phyloP scores from a whole-genome alignment of 306 rosid genomes.

The Neltuma alba region DNA sequence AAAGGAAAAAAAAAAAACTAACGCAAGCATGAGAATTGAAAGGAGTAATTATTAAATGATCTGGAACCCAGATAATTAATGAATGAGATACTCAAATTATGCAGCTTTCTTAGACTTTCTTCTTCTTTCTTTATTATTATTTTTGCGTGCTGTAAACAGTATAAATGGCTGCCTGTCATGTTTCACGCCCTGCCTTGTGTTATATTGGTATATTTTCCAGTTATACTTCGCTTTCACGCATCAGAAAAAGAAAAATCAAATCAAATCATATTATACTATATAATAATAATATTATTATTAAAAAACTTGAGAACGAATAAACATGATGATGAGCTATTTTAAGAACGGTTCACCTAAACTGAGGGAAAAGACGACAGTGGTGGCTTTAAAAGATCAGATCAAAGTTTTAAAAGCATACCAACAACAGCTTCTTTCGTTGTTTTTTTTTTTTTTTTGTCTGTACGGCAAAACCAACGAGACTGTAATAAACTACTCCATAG shows the following conservation, averaged over 20 bases:
- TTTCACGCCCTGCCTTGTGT: not conserved
- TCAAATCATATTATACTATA: not conserved
- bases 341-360: slow-evolving; percentile 30
- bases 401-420: slow-evolving; percentile 11
- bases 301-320: slow-evolving; percentile 1
- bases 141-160: not conserved
- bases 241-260: not conserved
- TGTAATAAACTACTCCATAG: not conserved
- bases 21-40: too few relatives aligned
- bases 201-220: not conserved
- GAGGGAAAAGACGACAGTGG: slow-evolving; percentile 3
- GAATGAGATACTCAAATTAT: not conserved
- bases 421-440: not conserved
- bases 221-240: not conserved
- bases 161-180: not conserved
- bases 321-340: not conserved
- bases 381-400: slow-evolving; percentile 6
- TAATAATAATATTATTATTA: not conserved
- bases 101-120: slow-evolving; percentile 1
- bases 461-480: not conserved
- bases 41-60: not conserved
- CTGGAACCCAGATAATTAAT: not conserved
- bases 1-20: slow-evolving; percentile 36
- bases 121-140: not conserved
- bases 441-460: too few relatives aligned